Percentiles rank a stretch among this genome's conserved stretches.
phyloP scores from a whole-genome alignment of 805 yeast genomes.

The Candida chauliodis region DNA sequence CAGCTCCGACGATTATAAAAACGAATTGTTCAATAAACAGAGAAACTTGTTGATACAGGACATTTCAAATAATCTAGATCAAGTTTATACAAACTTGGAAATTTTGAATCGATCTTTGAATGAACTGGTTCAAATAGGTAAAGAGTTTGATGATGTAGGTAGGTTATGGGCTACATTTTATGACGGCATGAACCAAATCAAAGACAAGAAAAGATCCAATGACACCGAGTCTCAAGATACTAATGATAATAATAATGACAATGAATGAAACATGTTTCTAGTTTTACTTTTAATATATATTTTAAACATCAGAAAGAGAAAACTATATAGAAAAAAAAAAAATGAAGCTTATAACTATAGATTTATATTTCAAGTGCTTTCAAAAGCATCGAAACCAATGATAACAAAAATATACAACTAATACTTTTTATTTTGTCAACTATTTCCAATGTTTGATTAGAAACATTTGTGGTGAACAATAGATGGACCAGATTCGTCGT shows the following conservation, averaged over 20 bases:
- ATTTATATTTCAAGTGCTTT: neutral
- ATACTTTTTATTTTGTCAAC: neutral
- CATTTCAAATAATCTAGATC: slow-evolving; percentile 55
- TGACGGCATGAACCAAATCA: slow-evolving; percentile 36
- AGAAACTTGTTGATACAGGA: slow-evolving; percentile 57
- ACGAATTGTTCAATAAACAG: slow-evolving; percentile 49
- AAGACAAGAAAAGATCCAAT: neutral
- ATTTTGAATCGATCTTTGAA: slow-evolving; percentile 65
- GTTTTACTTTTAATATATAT: slow-evolving; percentile 6
- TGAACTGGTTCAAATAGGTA: slow-evolving; percentile 67
- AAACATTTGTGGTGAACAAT: slow-evolving; percentile 96
- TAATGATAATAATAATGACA: neutral
- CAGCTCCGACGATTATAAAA: neutral
- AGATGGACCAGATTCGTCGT: slow-evolving; percentile 99
- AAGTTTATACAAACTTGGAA: slow-evolving; percentile 61
- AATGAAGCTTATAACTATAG: slow-evolving; percentile 2
- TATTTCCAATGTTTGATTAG: slow-evolving; percentile 38
- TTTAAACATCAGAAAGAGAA: neutral
- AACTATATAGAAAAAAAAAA: slow-evolving; percentile 4
- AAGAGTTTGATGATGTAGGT: slow-evolving; percentile 70
- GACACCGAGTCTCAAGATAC: neutral
- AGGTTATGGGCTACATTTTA: slow-evolving; percentile 69
- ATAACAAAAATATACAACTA: neutral
- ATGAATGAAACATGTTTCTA: too few relatives aligned
- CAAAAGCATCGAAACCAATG: neutral